Evolutionary conservation across 805 yeast genomes (phyloP), one percentile per base, ranked within the genome.

Genomic region (Yarrowia bubula): DNA sequence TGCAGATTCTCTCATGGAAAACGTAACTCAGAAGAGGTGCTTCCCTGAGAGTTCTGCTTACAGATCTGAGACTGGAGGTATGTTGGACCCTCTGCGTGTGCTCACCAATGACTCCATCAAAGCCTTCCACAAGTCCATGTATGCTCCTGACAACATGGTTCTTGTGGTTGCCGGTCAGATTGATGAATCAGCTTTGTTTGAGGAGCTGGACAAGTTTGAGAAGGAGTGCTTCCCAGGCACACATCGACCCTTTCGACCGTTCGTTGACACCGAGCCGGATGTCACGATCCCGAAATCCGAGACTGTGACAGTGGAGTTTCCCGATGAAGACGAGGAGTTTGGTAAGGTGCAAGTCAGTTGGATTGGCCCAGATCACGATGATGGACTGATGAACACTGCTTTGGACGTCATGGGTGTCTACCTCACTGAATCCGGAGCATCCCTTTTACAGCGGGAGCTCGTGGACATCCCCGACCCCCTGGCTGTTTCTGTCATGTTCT

Each of bases 11-110:
- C 77, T 87, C 11, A 73, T 87, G 1, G 83, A 81, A 69, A 78
- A 89, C 68, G 84, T 84, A 62, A 69, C 71, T 3, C 73, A 75
- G 57, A 71, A 72, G 65, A 65, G 72, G 31, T 66, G 78, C 37
- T 78, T 71, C 66, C 77, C 85, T 67, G 73, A 79, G 11, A 79
- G 80, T 0, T 88, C 93, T 22, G 98, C 97, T 2, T 95, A 93
- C 74, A 84, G 92, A 10, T 86, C 95, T 8, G 98, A 95, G 73
- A 93, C 98, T 8, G 99, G 99, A 62, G 99, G 99, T 0, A 76
- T 91, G 55, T 84, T 91, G 75, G 80, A 82, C 33, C 90, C 91
- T 66, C 81, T 95, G 69, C 84, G 98, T 67, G 80, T 80, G 1
- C 79, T 95, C 70, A 83, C 89, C 1, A 87, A 86, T 69, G 88